A percentile compares a stretch with the other conserved stretches of the same genome.
Conservation (phyloP, 257 asterid species). For the Jacaranda mimosifolia region DNA sequence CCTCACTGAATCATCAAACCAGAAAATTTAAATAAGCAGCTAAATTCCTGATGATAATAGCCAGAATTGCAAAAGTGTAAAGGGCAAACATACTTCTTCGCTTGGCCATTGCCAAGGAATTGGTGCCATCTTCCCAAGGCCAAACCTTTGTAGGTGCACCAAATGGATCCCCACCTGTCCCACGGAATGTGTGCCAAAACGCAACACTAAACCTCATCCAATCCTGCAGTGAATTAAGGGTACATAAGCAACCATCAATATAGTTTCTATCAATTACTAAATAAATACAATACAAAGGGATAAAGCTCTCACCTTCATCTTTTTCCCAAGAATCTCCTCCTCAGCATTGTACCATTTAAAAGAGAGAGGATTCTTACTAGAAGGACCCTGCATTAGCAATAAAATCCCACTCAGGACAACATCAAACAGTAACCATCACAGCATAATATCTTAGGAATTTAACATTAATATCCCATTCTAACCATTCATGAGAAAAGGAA, state of each 20-base stretch:
- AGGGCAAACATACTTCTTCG: slow-evolving; percentile 64
- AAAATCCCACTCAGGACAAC: neutral
- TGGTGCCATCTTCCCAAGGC: slow-evolving; percentile 99
- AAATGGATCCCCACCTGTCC: slow-evolving; percentile 93
- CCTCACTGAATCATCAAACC: slow-evolving; percentile 72
- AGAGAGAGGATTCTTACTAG: slow-evolving; percentile 85
- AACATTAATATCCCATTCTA: too few species aligned
- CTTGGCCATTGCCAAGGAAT: slow-evolving; percentile 94
- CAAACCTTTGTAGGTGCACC: slow-evolving; percentile 97
- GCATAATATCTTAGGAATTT: neutral
- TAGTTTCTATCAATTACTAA: slow-evolving; percentile 18
- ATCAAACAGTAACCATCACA: neutral
- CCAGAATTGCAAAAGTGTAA: neutral
- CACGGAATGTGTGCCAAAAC: slow-evolving; percentile 99
- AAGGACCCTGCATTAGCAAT: slow-evolving; percentile 69
- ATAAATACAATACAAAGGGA: slow-evolving; percentile 13
- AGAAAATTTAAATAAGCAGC: slow-evolving; percentile 22
- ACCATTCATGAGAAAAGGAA: slow-evolving; percentile 1
- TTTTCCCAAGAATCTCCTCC: slow-evolving; percentile 90
- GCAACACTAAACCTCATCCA: slow-evolving; percentile 98
- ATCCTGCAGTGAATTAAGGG: slow-evolving; percentile 53
- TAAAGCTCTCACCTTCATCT: slow-evolving; percentile 79
- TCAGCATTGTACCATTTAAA: slow-evolving; percentile 94
- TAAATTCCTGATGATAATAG: neutral
- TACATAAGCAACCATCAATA: neutral